Evolutionary conservation across 2,329 filamentous ascomycete genomes (phyloP).

Genomic region (Pseudopyricularia cyperi): DNA sequence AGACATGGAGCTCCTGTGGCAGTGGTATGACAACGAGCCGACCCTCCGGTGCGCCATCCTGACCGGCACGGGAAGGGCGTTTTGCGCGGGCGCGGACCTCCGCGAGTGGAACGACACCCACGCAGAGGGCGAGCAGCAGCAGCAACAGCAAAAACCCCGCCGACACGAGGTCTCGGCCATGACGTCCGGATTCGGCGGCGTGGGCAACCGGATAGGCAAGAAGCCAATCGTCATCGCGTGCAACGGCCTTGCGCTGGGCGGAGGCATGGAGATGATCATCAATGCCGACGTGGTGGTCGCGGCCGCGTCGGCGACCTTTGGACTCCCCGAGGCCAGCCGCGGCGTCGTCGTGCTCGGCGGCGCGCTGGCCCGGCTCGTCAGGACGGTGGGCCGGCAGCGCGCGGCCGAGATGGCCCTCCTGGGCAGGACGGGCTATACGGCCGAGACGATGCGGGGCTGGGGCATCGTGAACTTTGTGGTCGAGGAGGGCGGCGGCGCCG

Average conservation of each 20-base stretch:
- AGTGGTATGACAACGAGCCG: slow-evolving; percentile 51
- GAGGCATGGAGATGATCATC: slow-evolving; percentile 63
- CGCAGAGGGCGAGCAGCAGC: slow-evolving; percentile 4
- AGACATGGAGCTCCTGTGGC: slow-evolving; percentile 28
- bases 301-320: slow-evolving; percentile 43
- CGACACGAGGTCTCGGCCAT: background rate
- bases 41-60: slow-evolving; percentile 47
- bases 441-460: slow-evolving; percentile 48
- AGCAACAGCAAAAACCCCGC: slow-evolving; percentile 5
- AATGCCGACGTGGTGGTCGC: slow-evolving; percentile 65
- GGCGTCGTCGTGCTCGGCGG: slow-evolving; percentile 62
- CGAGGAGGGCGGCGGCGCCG: slow-evolving; percentile 18
- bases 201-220: slow-evolving; percentile 52
- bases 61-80: slow-evolving; percentile 49
- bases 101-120: slow-evolving; percentile 43
- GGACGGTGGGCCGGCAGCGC: slow-evolving; percentile 53
- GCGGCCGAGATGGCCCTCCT: slow-evolving; percentile 60
- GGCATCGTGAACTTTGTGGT: slow-evolving; percentile 59
- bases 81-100: slow-evolving; percentile 57
- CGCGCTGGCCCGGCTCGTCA: slow-evolving; percentile 51
- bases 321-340: slow-evolving; percentile 56
- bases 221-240: slow-evolving; percentile 69
- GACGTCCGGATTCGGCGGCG: slow-evolving; percentile 44
- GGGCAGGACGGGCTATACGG: slow-evolving; percentile 38
- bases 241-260: slow-evolving; percentile 62